Evolutionary conservation across 106 monocot species (phyloP).

Genomic region (Posidonia australis): DNA sequence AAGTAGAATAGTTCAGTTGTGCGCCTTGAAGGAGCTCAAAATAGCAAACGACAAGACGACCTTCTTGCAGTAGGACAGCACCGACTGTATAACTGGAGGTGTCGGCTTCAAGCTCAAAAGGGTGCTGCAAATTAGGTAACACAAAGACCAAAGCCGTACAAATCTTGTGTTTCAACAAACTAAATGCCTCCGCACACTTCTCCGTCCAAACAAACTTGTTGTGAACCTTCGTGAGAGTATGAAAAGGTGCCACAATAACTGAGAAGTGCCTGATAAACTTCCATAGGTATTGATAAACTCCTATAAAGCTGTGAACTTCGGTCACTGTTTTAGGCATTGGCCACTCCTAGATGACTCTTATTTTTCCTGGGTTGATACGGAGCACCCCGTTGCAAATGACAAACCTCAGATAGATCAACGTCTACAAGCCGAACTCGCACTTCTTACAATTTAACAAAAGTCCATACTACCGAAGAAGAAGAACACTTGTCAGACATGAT

Average conservation of each 20-base stretch:
- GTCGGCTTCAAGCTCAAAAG: slow-evolving; percentile 2
- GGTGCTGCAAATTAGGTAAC: not conserved
- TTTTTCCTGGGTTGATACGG: not conserved
- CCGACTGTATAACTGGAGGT: not conserved
- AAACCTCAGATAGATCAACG: not conserved
- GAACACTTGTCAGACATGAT: not conserved
- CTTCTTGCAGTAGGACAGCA: not conserved
- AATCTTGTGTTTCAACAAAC: not conserved
- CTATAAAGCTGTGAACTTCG: not conserved
- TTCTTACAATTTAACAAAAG: not conserved
- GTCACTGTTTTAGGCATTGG: not conserved
- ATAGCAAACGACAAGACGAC: not conserved
- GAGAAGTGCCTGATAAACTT: slow-evolving; percentile 2
- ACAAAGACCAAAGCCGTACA: not conserved
- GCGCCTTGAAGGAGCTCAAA: not conserved
- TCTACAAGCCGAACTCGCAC: not conserved
- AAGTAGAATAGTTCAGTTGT: not conserved
- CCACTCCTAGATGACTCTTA: not conserved
- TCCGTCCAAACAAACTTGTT: not conserved
- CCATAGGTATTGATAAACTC: not conserved
- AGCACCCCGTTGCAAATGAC: not conserved
- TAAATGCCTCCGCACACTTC: not conserved
- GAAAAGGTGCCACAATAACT: not conserved
- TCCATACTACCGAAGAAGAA: not conserved
- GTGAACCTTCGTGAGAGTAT: not conserved